A percentile compares a stretch with the other conserved stretches of the same genome.
Conservation (phyloP, 345 rosid genomes). For the Clarkia xantiana region DNA sequence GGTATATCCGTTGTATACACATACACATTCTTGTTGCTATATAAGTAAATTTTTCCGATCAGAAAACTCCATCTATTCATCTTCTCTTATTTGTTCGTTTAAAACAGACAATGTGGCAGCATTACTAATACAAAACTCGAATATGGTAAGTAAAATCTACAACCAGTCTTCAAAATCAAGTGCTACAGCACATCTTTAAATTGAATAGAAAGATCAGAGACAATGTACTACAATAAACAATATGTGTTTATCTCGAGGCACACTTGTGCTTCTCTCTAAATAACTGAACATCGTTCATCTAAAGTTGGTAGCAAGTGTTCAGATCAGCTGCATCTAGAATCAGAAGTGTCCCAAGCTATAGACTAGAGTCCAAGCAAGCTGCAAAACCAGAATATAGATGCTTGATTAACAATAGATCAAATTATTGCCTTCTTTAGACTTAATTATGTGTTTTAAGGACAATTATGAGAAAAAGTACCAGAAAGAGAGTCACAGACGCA, state of each 20-base stretch:
- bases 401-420: too few species aligned
- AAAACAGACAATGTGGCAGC: too few species aligned
- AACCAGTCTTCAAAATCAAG: not conserved
- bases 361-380: slow-evolving; percentile 90
- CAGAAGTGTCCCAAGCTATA: slow-evolving; percentile 90
- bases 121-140: too few species aligned
- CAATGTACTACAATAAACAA: not conserved
- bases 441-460: not conserved
- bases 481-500: slow-evolving; percentile 75
- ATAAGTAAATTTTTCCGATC: too few species aligned
- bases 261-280: not conserved
- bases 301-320: too few species aligned
- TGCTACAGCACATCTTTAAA: not conserved
- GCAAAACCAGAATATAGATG: slow-evolving; percentile 17
- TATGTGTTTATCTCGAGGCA: not conserved
- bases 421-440: not conserved
- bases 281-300: not conserved
- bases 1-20: too few species aligned
- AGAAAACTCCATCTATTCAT: too few species aligned
- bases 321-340: slow-evolving; percentile 6
- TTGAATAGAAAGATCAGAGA: not conserved
- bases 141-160: not conserved
- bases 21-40: too few species aligned
- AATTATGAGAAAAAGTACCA: slow-evolving; percentile 33
- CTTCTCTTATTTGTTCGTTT: too few species aligned